Base-by-base conservation (phyloP, 1,284 basidiomycete genomes). In the Porphyrellus sp. region DNA sequence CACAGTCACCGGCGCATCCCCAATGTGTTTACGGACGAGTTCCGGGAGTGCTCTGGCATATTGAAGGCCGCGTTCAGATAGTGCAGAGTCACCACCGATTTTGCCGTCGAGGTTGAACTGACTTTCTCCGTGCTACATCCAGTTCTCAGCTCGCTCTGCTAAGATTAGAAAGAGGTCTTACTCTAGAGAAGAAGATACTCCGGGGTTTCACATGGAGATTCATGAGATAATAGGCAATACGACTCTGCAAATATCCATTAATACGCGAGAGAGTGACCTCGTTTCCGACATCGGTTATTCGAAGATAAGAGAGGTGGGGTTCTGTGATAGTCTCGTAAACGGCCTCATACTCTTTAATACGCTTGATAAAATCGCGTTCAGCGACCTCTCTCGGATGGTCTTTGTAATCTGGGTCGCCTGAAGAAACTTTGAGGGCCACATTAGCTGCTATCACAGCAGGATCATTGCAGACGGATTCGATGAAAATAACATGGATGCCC, bases 161-260 rank as follows among this genome's bases (percentile, higher is more conserved):
- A 11, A 18, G 13, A 47, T 8, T 51, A 16, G 49, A 60, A 46
- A 18, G 40, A 4, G 12, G 73, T 81, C 64, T 64, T 55, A 95
- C 93, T 62, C 97, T 76, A 8, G 97, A 98, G 60, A 99, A 85
- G 72, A 95, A 99, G 62, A 99, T 98, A 69, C 89, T 93, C 55
- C 97, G 80, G 13, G 97, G 96, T 64, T 98, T 97, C 58, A 99
- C 76, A 69, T 99, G 97, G 62, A 98, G 72, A 72, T 99, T 99
- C 95, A 98, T 98, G 53, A 99, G 78, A 72, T 97, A 99, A 74
- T 98, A 99, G 4, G 93, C 96, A 59, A 99, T 96, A 33, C 97
- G 86, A 77, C 91, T 93, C 68, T 97, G 93, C 55, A 99, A 74
- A 67, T 99, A 99, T 20, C 95, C 93, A 61, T 93, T 81, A 48